phyloP scores from a whole-genome alignment of 2,329 filamentous ascomycete genomes.

The Exophiala oligosperma region DNA sequence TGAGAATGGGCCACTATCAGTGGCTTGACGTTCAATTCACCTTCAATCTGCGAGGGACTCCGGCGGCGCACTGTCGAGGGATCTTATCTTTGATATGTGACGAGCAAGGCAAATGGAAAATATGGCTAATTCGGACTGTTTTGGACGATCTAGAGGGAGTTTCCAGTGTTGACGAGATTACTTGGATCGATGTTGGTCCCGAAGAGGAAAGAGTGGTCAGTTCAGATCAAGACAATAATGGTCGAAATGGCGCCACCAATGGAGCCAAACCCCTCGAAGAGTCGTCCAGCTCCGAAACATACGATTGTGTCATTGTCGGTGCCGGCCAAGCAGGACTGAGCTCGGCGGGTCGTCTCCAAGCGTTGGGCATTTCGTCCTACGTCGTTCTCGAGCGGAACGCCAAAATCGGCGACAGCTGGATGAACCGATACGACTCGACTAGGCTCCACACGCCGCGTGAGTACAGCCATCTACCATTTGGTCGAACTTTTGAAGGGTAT shows the following conservation, averaged over 20 bases:
- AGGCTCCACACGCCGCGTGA: slow-evolving; percentile 31
- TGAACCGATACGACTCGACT: slow-evolving; percentile 46
- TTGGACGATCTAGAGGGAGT: slow-evolving; percentile 26
- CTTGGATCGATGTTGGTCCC: neutral
- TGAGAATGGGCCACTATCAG: neutral
- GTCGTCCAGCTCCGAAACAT: slow-evolving; percentile 31
- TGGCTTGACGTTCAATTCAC: slow-evolving; percentile 10
- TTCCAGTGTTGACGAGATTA: neutral
- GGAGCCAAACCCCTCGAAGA: neutral
- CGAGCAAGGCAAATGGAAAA: slow-evolving; percentile 24
- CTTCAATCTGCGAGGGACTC: slow-evolving; percentile 2
- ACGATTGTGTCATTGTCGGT: slow-evolving; percentile 37
- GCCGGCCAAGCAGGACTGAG: slow-evolving; percentile 47
- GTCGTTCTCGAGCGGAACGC: slow-evolving; percentile 46
- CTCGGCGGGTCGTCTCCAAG: slow-evolving; percentile 44
- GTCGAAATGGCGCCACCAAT: neutral
- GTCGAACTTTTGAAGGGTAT: slow-evolving; percentile 30
- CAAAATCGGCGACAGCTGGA: slow-evolving; percentile 48
- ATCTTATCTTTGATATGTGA: slow-evolving; percentile 6
- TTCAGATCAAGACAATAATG: neutral
- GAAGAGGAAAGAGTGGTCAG: no score
- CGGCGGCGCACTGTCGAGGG: slow-evolving; percentile 11
- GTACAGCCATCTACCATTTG: slow-evolving; percentile 31
- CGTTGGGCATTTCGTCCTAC: slow-evolving; percentile 40
- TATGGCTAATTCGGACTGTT: slow-evolving; percentile 31